These are phyloP conservation scores for Dalechampia spathulata DNA, from an alignment of 441 rosid species.

Conservation along the genomic window DNA sequence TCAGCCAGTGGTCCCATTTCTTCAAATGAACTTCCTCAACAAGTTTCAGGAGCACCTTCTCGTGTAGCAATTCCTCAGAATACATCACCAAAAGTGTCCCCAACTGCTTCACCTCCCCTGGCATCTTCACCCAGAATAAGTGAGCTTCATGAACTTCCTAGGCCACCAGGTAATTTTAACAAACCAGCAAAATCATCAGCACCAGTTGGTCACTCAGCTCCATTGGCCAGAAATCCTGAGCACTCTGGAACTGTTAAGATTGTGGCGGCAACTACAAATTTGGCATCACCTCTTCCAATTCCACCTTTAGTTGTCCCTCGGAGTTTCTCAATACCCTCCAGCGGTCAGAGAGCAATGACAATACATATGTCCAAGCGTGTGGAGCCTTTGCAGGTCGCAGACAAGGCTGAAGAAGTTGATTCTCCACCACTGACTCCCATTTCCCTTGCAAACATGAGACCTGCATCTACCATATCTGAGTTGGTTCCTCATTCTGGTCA, in stretches of 20 bases:
- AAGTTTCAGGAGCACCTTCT: constrained; percentile 38
- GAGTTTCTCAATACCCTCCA: constrained; percentile 84
- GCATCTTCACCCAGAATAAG: constrained; percentile 70
- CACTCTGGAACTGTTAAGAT: constrained; percentile 27
- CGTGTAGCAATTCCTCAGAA: constrained; percentile 36
- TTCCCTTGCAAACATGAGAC: constrained; percentile 39
- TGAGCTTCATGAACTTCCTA: constrained; percentile 93
- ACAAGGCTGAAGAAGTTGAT: constrained; percentile 36
- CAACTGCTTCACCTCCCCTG: constrained; percentile 81
- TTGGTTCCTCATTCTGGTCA: constrained; percentile 41
- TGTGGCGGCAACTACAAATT: constrained; percentile 33
- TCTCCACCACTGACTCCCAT: constrained; percentile 88
- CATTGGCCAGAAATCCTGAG: constrained; percentile 66
- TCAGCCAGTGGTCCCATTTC: constrained; percentile 41
- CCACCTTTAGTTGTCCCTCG: constrained; percentile 66
- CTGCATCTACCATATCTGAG: constrained; percentile 32
- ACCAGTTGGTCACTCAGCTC: constrained; percentile 75
- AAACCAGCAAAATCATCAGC: constrained; percentile 55
- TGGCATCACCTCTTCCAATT: constrained; percentile 66
- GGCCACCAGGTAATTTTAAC: constrained; percentile 61
- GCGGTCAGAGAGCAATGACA: constrained; percentile 63
- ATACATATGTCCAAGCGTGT: constrained; percentile 35
- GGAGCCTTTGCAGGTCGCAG: constrained; percentile 32
- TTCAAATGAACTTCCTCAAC: constrained; percentile 36
- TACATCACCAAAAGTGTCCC: constrained; percentile 66